Base-by-base conservation (phyloP, 2,329 filamentous ascomycete genomes). In the Beauveria medogensis region DNA sequence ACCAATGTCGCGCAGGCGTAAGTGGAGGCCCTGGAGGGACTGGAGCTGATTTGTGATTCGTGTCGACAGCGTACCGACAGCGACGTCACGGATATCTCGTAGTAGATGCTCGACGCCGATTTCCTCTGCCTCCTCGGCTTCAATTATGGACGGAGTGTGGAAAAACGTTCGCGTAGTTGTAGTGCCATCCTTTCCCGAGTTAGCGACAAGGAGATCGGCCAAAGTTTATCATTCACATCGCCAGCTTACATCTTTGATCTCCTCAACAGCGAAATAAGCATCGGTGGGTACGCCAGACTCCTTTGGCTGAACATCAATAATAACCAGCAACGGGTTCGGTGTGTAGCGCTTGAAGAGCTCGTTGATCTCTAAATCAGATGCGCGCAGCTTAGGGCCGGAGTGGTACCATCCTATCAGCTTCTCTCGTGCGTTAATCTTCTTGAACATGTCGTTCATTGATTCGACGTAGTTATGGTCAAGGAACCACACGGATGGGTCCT, bases 381-480 rank as follows among this genome's bases (percentile, higher is more conserved):
- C 93, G 72, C 94, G 87, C 71, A 99, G 82, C 82, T 97, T 99
- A 44, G 94, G 94, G 47, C 94, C 94, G 22, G 94, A 96, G 78
- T 99, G 94, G 77, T 99, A 99, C 94, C 94, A 99, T 72, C 94
- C 94, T 82, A 99, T 95, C 74, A 99, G 84, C 86, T 97, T 97
- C 80, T 99, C 94, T 65, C 91, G 83, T 64, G 94, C 94, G 80
- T 99, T 99, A 82, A 99, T 92, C 80, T 97, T 97, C 82, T 99
- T 99, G 84, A 99, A 99, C 94, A 99, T 99, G 77, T 97, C 94
- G 79, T 94, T 96, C 94, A 99, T 99, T 69, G 89, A 91, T 78
- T 99, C 94, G 75, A 99, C 90, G 72, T 97, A 99, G 83, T 97
- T 97, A 83, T 99, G 94, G 75, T 99, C 94, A 66, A 99, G 79